Base-by-base conservation (phyloP, 371 early-diverging fungal species). In the Apophysomyces variabilis region DNA sequence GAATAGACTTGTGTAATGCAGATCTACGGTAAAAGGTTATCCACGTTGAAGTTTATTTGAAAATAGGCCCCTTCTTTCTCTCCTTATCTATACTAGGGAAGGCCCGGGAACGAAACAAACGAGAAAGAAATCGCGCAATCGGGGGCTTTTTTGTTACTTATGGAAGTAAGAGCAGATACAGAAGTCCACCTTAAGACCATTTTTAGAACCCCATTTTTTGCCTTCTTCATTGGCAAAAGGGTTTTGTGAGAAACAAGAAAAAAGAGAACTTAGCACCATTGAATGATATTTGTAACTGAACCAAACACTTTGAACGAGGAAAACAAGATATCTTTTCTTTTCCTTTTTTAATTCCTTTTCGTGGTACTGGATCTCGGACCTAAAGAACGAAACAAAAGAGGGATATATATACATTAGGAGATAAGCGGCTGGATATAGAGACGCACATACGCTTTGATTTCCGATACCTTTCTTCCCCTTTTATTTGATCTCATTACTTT, bases 401-500 rank as follows among this genome's bases (percentile, higher is more conserved):
- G 21, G 5, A 50, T 16, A 26, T 16, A 9, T 50, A 21, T 21
- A 16, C 21, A 50, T 16, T 16, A 50, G 54, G 21, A 21, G 54
- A 50, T 50, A 50, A n/a, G 32, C 54, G 32, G 32, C 32, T 26
- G 1, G 32, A 26, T 26, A 50, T 21, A 50, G 21, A 50, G 47
- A 26, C 21, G 21, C 9, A 50, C 5, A 21, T 35, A 50, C 5
- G 54, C 54, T 9, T 9, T 50, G 54, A 21, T 50, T 50, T 32
- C 13, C 54, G 7, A 50, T 26, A 26, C 32, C 32, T 26, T 26
- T 50, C 54, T 50, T 50, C 54, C 54, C 16, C 32, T 26, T 26
- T 26, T 26, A 26, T 26, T 50, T 50, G 54, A 50, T 50, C 54
- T 35, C 21, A 21, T 50, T 50, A 50, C 54, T 50, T 50, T 50